Conservation (phyloP, 768 basidiomycete species). For the Collybia sordida region DNA sequence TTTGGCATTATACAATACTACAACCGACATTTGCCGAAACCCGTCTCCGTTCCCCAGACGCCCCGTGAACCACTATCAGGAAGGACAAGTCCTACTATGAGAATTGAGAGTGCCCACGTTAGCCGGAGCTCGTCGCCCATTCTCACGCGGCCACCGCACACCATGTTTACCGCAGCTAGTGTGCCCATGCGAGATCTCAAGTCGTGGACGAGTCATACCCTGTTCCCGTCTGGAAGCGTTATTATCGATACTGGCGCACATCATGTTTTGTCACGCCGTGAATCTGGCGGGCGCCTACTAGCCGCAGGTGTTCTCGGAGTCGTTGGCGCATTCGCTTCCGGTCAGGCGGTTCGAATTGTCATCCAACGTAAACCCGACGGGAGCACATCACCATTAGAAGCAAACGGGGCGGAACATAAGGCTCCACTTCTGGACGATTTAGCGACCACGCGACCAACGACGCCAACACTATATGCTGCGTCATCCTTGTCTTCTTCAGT, state of each 20-base stretch:
- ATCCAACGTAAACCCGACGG: conserved; percentile 41
- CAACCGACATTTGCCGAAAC: conserved; percentile 34
- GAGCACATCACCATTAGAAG: conserved; percentile 20
- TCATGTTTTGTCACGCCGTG: conserved; percentile 76
- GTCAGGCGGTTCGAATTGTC: conserved; percentile 89
- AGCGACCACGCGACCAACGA: conserved; percentile 52
- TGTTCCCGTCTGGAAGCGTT: conserved; percentile 85
- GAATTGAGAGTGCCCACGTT: conserved; percentile 8
- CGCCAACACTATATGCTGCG: conserved; percentile 46
- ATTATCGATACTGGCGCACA: conserved; percentile 90
- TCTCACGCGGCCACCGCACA: conserved; percentile 71
- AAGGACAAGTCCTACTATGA: conserved; percentile 13
- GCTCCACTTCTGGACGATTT: conserved; percentile 35
- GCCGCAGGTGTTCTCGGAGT: conserved; percentile 89
- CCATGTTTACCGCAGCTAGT: conserved; percentile 76
- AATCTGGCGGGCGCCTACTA: conserved; percentile 90
- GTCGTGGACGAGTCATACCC: conserved; percentile 95
- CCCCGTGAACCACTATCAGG: conserved; percentile 30
- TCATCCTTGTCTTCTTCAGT: conserved; percentile 46
- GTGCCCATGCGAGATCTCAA: conserved; percentile 84
- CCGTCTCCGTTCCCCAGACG: conserved; percentile 27
- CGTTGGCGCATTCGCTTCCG: conserved; percentile 87
- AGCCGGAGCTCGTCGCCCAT: conserved; percentile 19
- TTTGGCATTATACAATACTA: conserved; percentile 83
- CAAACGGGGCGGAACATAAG: conserved; percentile 24